Evolutionary conservation across 805 yeast species (phyloP).

Genomic region (Candida xyloterini): DNA sequence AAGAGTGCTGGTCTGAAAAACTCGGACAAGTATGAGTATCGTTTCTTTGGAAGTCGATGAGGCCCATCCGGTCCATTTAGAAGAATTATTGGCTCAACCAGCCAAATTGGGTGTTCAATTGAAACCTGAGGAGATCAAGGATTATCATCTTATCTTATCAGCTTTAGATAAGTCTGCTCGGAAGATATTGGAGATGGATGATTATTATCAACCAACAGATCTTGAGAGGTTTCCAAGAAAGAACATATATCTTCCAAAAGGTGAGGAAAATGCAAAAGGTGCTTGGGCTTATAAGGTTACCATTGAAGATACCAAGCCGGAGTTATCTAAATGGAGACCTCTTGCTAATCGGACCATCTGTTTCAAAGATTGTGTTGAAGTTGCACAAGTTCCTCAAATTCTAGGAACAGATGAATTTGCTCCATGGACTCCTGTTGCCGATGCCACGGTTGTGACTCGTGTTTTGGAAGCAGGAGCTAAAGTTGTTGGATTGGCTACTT

Average conservation of each 20-base stretch:
- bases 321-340: slow-evolving; percentile 31
- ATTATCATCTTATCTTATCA: slow-evolving; percentile 26
- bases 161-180: slow-evolving; percentile 30
- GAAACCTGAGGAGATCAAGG: slow-evolving; percentile 23
- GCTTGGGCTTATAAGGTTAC: slow-evolving; percentile 33
- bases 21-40: slow-evolving; percentile 13
- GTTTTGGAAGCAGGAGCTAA: slow-evolving; percentile 35
- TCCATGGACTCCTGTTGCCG: slow-evolving; percentile 34
- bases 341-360: slow-evolving; percentile 32
- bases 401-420: slow-evolving; percentile 35
- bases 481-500: slow-evolving; percentile 34
- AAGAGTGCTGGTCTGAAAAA: not conserved
- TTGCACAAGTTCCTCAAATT: slow-evolving; percentile 36
- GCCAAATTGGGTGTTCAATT: slow-evolving; percentile 26
- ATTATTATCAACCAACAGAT: slow-evolving; percentile 31
- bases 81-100: slow-evolving; percentile 23
- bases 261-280: slow-evolving; percentile 27
- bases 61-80: slow-evolving; percentile 27
- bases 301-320: slow-evolving; percentile 27
- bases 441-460: slow-evolving; percentile 38
- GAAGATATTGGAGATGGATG: slow-evolving; percentile 29
- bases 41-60: slow-evolving; percentile 20
- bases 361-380: slow-evolving; percentile 35
- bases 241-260: slow-evolving; percentile 25
- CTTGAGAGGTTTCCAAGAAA: slow-evolving; percentile 33